Percentiles rank a stretch among this genome's conserved stretches.
phyloP scores from a whole-genome alignment of 2,329 filamentous ascomycete species.

The Elsinoe necatrix region DNA sequence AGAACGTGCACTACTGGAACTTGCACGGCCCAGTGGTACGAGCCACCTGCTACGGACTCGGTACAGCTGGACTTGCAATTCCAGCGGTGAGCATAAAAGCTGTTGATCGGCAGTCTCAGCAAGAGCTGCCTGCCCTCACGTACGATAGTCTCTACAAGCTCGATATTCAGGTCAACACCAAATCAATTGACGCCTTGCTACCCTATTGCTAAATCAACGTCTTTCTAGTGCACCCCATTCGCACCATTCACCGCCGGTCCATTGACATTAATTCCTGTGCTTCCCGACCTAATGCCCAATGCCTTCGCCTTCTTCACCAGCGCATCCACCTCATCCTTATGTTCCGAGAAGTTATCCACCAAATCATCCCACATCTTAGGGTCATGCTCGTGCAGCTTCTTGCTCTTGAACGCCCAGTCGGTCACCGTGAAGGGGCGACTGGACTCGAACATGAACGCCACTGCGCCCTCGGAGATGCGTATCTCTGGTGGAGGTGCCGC shows the following conservation, averaged over 20 bases:
- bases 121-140: no score
- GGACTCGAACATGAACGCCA: constrained; percentile 37
- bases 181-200: not conserved
- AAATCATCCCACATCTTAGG: constrained; percentile 32
- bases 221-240: not conserved
- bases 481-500: constrained; percentile 43
- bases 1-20: no score
- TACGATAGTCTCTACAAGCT: no score
- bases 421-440: constrained; percentile 17
- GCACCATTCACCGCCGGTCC: not conserved
- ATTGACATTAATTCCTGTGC: constrained; percentile 12
- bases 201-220: not conserved
- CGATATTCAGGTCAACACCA: not conserved
- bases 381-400: constrained; percentile 37
- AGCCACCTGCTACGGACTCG: no score
- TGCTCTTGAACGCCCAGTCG: constrained; percentile 20
- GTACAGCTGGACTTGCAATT: no score
- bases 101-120: no score
- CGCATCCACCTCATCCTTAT: constrained; percentile 29
- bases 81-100: no score
- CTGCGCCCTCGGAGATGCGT: constrained; percentile 36
- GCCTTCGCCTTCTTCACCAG: constrained; percentile 18
- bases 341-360: constrained; percentile 31
- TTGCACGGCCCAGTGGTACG: no score
- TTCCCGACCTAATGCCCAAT: constrained; percentile 7